phyloP scores from a whole-genome alignment of 495 filamentous ascomycete species.

The Polyplosphaeria fusca region DNA sequence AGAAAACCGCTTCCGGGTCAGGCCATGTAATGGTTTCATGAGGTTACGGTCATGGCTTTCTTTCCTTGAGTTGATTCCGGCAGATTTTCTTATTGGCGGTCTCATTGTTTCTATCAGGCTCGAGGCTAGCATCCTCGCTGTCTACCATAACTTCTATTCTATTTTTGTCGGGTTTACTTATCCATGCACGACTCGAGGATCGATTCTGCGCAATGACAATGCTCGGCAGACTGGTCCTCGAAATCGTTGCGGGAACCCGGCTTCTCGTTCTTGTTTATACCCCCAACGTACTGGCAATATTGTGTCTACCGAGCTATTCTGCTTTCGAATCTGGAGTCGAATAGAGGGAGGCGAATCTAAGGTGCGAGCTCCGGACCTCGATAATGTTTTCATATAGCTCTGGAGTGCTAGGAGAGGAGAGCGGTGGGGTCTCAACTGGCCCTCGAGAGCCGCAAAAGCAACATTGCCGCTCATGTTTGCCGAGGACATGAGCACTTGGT shows the following conservation, averaged over 20 bases:
- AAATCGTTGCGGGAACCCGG: not conserved
- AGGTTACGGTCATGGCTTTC: not conserved
- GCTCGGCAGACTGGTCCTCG: too few species aligned
- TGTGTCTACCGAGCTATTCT: too few species aligned
- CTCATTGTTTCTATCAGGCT: too few species aligned
- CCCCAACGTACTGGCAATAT: not conserved
- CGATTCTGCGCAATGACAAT: too few species aligned
- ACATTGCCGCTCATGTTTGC: too few species aligned
- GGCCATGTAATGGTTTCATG: constrained; percentile 34
- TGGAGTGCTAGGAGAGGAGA: not conserved
- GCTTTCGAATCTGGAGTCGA: not conserved
- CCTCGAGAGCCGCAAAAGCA: too few species aligned
- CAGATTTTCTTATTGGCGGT: not conserved
- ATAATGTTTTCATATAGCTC: not conserved
- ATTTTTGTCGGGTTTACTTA: too few species aligned
- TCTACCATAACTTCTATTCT: too few species aligned
- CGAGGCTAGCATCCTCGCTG: too few species aligned
- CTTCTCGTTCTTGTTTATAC: not conserved
- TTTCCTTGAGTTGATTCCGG: not conserved
- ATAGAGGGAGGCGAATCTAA: not conserved
- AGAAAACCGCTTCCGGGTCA: constrained; percentile 44
- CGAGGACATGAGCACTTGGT: too few species aligned
- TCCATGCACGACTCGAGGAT: too few species aligned
- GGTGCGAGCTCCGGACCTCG: not conserved
- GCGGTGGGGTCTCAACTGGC: not conserved